phyloP scores from a whole-genome alignment of 495 filamentous ascomycete genomes.

The Extremus antarcticus region DNA sequence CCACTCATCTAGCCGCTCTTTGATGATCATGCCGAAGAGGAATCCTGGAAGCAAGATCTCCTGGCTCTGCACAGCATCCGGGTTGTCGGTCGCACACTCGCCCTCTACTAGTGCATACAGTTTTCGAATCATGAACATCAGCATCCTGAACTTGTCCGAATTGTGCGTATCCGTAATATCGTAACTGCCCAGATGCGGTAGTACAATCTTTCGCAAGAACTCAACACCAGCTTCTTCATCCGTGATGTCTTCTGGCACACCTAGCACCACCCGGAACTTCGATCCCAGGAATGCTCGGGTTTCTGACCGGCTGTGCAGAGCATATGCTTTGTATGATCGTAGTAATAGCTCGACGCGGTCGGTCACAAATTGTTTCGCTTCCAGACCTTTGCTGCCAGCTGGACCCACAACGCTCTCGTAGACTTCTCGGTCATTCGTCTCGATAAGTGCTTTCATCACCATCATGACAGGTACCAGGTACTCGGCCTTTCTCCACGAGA shows the following conservation, averaged over 20 bases:
- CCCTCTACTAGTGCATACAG: slow-evolving; percentile 85
- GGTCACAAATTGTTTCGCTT: slow-evolving; percentile 79
- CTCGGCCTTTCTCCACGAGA: slow-evolving; percentile 96
- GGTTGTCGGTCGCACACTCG: slow-evolving; percentile 87
- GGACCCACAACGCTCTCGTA: slow-evolving; percentile 78
- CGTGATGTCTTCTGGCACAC: slow-evolving; percentile 64
- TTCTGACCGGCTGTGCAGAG: slow-evolving; percentile 62
- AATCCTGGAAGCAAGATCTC: slow-evolving; percentile 88
- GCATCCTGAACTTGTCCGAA: slow-evolving; percentile 83
- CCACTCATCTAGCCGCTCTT: slow-evolving; percentile 86
- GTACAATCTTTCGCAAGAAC: slow-evolving; percentile 77
- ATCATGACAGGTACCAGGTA: slow-evolving; percentile 90
- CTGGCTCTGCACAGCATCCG: slow-evolving; percentile 89
- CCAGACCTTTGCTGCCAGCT: slow-evolving; percentile 57
- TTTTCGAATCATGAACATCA: slow-evolving; percentile 93
- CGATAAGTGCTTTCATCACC: slow-evolving; percentile 86
- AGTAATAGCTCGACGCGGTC: slow-evolving; percentile 87
- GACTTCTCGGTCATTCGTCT: slow-evolving; percentile 93
- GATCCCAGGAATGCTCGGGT: slow-evolving; percentile 75
- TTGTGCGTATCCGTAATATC: slow-evolving; percentile 73
- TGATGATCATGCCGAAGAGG: slow-evolving; percentile 87
- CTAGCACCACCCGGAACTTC: slow-evolving; percentile 78
- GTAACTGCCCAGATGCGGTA: slow-evolving; percentile 77
- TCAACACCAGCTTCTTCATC: slow-evolving; percentile 82
- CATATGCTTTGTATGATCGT: slow-evolving; percentile 84